phyloP scores from a whole-genome alignment of 331 rosid genomes.

The Ulmus americana region DNA sequence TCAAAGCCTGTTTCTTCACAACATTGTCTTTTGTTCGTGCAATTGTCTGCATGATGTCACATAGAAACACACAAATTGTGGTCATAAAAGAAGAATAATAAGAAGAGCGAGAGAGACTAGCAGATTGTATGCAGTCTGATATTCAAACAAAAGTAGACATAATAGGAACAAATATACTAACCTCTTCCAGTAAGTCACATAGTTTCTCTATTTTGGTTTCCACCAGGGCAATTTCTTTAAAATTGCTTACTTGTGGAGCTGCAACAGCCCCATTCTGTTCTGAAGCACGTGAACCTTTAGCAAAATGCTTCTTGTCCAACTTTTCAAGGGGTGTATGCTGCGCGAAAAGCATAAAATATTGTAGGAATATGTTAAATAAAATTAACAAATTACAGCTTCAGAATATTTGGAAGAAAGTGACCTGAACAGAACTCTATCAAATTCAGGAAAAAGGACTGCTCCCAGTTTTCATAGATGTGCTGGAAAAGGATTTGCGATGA shows the following conservation, averaged over 20 bases:
- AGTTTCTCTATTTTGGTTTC: slow-evolving; percentile 67
- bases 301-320: slow-evolving; percentile 84
- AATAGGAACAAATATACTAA: slow-evolving; percentile 26
- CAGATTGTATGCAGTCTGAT: slow-evolving; percentile 10
- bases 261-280: slow-evolving; percentile 47
- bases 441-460: slow-evolving; percentile 16
- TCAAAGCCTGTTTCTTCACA: slow-evolving; percentile 90
- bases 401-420: slow-evolving; percentile 16
- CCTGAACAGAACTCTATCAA: neutral
- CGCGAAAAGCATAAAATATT: slow-evolving; percentile 16
- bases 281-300: slow-evolving; percentile 49
- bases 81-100: neutral
- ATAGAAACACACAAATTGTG: slow-evolving; percentile 19
- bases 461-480: slow-evolving; percentile 16
- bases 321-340: slow-evolving; percentile 82
- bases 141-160: neutral
- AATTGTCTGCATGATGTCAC: slow-evolving; percentile 51
- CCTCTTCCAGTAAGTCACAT: slow-evolving; percentile 71
- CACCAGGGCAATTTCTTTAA: slow-evolving; percentile 66
- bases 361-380: slow-evolving; percentile 5
- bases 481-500: slow-evolving; percentile 4
- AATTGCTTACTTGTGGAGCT: slow-evolving; percentile 44
- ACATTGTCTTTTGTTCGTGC: slow-evolving; percentile 77
- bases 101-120: neutral
- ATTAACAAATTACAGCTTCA: slow-evolving; percentile 6